Base-by-base conservation (phyloP, 1,284 basidiomycete genomes). In the Cryptococcus sp. region DNA sequence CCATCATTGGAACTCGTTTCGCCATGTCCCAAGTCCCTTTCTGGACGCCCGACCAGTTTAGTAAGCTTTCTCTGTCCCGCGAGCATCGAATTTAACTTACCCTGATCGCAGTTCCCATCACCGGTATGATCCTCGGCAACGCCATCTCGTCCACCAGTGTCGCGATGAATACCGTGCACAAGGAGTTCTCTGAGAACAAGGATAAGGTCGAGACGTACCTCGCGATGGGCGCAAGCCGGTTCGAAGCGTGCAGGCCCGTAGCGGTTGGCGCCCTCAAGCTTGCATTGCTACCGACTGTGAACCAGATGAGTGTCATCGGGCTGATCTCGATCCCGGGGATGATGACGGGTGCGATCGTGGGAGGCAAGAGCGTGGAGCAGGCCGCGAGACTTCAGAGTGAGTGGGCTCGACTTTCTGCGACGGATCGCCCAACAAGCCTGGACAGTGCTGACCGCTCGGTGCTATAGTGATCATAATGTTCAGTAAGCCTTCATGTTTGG, bases 271-370 rank as follows among this genome's bases (percentile, higher is more conserved):
- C 87, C 0, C 81, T 92, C n/a, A 82, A 85, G 47, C 78, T 90
- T 20, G 87, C 89, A 0, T 79, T 92, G 2, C 84, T 87, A 3
- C 90, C 88, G 0, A 86, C 85, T 15, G 85, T 92, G 65, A 92
- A 88, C 70, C 85, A 85, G 75, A 88, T 92, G 8, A 89, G 88
- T 69, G 87, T 91, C 46, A 81, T 89, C 18, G 88, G 89, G 5
- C 85, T 91, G 51, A 90, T 91, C 56, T 75, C 72, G 3, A 79
- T 79, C 43, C 78, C 45, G 81, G 83, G 87, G 1, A 90, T 90
- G 87, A 91, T 92, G 88, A 91, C 88, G 0, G 89, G 90, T 64
- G 88, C 89, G 0, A 87, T 92, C 61, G 84, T 92, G 16, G 90
- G 88, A 21, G 90, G 89, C 0, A 84, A 87, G 36, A 85, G 85